A percentile compares a stretch with the other conserved stretches of the same genome.
Conservation (phyloP, 306 rosid genomes). For the Gynostemma pentaphyllum region DNA sequence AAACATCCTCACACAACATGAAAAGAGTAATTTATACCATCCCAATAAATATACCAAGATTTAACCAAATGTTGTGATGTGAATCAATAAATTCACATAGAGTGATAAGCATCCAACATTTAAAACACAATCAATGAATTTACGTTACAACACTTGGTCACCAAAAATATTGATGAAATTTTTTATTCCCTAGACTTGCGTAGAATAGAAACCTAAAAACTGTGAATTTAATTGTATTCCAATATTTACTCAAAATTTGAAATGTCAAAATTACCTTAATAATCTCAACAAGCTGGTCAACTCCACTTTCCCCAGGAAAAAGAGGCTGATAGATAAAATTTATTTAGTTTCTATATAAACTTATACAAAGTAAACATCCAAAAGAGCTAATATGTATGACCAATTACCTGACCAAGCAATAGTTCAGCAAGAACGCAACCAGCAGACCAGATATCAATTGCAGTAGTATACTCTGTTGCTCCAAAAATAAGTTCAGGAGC, state of each 20-base stretch:
- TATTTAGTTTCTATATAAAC: not conserved
- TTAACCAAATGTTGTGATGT: not conserved
- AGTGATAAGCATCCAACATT: not conserved
- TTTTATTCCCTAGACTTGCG: not conserved
- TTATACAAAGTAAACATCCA: not conserved
- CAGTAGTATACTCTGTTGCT: constrained; percentile 90
- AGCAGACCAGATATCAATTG: constrained; percentile 93
- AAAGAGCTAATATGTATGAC: constrained; percentile 5
- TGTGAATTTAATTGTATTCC: not conserved
- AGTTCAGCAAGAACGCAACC: constrained; percentile 97
- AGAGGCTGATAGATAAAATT: constrained; percentile 48
- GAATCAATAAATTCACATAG: not conserved
- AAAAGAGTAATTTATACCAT: not conserved
- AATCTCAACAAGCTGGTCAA: constrained; percentile 96
- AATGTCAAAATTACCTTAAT: constrained; percentile 55
- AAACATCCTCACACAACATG: not conserved
- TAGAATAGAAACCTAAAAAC: not conserved
- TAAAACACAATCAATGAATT: not conserved
- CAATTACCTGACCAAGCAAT: constrained; percentile 83
- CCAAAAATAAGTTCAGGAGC: constrained; percentile 99
- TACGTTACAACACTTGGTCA: not conserved
- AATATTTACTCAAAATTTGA: not conserved
- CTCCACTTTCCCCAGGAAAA: constrained; percentile 97
- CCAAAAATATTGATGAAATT: not conserved
- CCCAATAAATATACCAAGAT: not conserved